Base-by-base conservation (phyloP, 306 rosid genomes). In the Begonia loranthoides region DNA sequence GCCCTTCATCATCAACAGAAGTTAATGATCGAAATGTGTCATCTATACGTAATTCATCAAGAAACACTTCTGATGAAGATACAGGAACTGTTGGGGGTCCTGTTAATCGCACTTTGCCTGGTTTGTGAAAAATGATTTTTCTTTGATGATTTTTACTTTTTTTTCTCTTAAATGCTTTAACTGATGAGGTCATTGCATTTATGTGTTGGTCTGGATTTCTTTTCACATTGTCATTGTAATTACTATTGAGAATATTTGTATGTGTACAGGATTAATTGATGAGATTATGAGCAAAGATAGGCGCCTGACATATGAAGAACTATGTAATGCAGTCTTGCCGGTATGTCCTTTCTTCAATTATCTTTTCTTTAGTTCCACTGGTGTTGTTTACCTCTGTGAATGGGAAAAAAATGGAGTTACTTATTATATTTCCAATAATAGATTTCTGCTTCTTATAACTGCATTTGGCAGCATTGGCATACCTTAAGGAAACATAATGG, bases 401-500 rank as follows among this genome's bases (percentile, higher is more conserved):
- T 43, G 15, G 14, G 1, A 43, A 43, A 43, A 43, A 11, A n/a
- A 11, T 12, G 13, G 47, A n/a, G 47, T 43, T n/a, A 19, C 22
- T 19, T 1, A 28, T 28, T 9, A 43, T 43, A 43, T 41, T 10
- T 51, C 16, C 19, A 1, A 10, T 15, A 57, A 41, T 21, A 40
- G 52, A 50, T 60, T 16, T 38, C 13, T 50, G 44, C 44, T 21
- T 60, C 14, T 60, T 40, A 49, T 40, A 41, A 41, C 70, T 66
- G 58, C 50, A 51, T 39, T 65, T 69, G 49, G 58, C 84, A 90
- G 97, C 97, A 90, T 66, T 90, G 97, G 97, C 79, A 75, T 62
- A 85, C 76, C 75, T 74, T 90, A 72, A 90, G 97, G 75, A 90
- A 90, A 81, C 97, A 85, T 64, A 90, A 90, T 33, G 97, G 95